phyloP scores from a whole-genome alignment of 139 green algal genomes.

The Nannochloris sp. region DNA sequence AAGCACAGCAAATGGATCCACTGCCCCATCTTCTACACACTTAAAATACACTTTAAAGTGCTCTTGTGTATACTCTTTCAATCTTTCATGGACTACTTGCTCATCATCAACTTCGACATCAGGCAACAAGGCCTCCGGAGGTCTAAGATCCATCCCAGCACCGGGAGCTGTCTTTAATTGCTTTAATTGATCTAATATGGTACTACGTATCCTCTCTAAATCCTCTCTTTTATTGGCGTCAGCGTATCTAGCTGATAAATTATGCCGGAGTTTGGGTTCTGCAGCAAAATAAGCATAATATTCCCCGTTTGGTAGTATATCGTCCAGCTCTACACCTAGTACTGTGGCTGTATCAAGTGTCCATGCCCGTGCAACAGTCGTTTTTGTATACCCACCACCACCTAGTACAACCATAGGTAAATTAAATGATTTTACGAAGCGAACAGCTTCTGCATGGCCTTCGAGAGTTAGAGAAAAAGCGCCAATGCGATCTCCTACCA shows the following conservation, averaged over 20 bases:
- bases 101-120: slow-evolving; percentile 1
- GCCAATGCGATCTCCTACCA: slow-evolving; percentile 83
- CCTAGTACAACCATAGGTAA: slow-evolving; percentile 80
- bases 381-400: slow-evolving; percentile 94
- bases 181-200: slow-evolving; percentile 59
- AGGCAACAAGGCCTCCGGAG: slow-evolving; percentile 46
- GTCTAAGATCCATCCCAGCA: slow-evolving; percentile 16
- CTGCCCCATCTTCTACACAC: slow-evolving; percentile 18
- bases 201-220: slow-evolving; percentile 50
- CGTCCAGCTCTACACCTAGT: slow-evolving; percentile 37
- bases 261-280: slow-evolving; percentile 32
- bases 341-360: slow-evolving; percentile 55
- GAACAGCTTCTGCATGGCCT: slow-evolving; percentile 81
- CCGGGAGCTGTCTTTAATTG: slow-evolving; percentile 57
- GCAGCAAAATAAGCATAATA: slow-evolving; percentile 66
- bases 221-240: slow-evolving; percentile 64
- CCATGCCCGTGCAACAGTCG: slow-evolving; percentile 88
- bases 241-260: slow-evolving; percentile 9
- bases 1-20: not conserved
- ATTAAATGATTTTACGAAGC: slow-evolving; percentile 83
- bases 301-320: slow-evolving; percentile 50
- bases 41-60: slow-evolving; percentile 27
- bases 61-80: slow-evolving; percentile 22
- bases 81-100: slow-evolving; percentile 12
- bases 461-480: slow-evolving; percentile 86